Evolutionary conservation across 441 rosid genomes (phyloP), one percentile per base, ranked within the genome.

Genomic region (Adansonia madagascariensis): DNA sequence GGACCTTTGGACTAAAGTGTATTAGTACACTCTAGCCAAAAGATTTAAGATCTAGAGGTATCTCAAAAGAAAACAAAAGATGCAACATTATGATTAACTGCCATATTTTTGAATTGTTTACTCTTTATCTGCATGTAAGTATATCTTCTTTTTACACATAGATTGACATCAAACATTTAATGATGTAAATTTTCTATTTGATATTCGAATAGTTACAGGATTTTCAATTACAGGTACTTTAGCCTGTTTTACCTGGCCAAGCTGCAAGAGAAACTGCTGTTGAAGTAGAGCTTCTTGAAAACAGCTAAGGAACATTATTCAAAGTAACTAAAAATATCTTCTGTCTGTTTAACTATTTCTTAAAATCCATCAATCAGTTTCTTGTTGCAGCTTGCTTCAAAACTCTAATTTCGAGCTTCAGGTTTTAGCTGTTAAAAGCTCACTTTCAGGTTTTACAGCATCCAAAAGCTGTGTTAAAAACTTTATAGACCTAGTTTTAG

Each of bases 61-160:
- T 20, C 60, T 17, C 60, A 56, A 56, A 6, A 56, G 61, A 56
- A 56, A 56, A 56, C 61, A 56, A 56, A 20, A 57, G 62, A 57
- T 57, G 14, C 27, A 57, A 57, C 62, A 8, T 57, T 8, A 57
- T n/a, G 24, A 57, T 57, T 57, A 8, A 57, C 62, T 57, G 31
- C 22, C 62, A 57, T 4, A 7, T 20, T 57, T 22, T 20, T 57
- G 31, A 18, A 20, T 20, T 46, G 50, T 46, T 11, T 46, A 9
- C 12, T 7, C 31, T 57, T 57, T 57, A 57, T 18, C 5, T 57
- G 12, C 62, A 10, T 18, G 62, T 57, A 3, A 18, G 62, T 57
- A 18, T 57, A 10, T 20, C 31, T 57, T 57, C 31, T 57, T 3
- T 20, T 57, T 57, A 18, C 14, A 20, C 62, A 46, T 46, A 20